Evolutionary conservation across 345 rosid genomes (phyloP).

Genomic region (Dimocarpus longan): DNA sequence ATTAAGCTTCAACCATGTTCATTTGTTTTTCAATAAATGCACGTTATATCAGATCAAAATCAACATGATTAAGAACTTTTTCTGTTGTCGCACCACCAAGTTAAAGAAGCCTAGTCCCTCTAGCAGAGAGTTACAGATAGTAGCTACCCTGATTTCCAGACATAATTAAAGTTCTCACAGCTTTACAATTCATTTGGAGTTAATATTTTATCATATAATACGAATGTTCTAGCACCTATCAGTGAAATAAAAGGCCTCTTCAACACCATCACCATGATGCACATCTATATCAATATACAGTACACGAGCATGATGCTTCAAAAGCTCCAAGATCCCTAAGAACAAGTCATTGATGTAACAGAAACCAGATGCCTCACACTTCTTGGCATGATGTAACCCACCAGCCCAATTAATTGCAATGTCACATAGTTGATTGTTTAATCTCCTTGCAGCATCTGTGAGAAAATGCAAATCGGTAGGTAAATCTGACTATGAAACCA

Average conservation of each 20-base stretch:
- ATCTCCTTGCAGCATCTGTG: conserved; percentile 87
- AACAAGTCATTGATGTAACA: conserved; percentile 98
- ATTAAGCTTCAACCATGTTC: not conserved
- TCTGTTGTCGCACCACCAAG: not conserved
- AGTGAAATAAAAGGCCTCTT: conserved; percentile 97
- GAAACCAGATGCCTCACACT: conserved; percentile 97
- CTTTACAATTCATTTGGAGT: not conserved
- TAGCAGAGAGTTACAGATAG: not conserved
- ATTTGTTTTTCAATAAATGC: not conserved
- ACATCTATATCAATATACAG: conserved; percentile 94
- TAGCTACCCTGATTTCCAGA: not conserved
- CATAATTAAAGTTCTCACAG: conserved; percentile 1
- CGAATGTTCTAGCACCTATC: conserved; percentile 59
- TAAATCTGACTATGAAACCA: conserved; percentile 12
- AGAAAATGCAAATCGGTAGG: conserved; percentile 15
- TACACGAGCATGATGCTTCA: conserved; percentile 89
- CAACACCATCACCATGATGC: conserved; percentile 99
- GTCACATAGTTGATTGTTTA: conserved; percentile 91
- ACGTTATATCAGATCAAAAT: not conserved
- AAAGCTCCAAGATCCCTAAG: conserved; percentile 89
- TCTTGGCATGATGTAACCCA: conserved; percentile 97
- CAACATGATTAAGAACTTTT: not conserved
- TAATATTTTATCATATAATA: conserved; percentile 15
- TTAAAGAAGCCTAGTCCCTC: conserved; percentile 9
- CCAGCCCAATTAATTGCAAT: conserved; percentile 99